Evolutionary conservation across 2,329 filamentous ascomycete species (phyloP).

Genomic region (Paraconiothyrium sp.): DNA sequence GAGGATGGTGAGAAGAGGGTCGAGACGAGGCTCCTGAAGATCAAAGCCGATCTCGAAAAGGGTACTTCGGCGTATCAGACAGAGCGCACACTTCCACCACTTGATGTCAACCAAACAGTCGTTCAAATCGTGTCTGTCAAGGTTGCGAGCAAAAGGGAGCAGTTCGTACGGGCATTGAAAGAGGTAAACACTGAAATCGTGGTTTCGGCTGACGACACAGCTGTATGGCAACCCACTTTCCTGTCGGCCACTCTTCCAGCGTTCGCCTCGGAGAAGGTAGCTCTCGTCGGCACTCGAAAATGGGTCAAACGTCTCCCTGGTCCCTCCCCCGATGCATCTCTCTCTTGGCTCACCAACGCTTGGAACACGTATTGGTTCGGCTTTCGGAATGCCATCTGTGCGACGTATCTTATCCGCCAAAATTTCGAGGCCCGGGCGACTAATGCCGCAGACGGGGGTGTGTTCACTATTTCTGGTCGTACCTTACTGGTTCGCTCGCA

Average conservation of each 20-base stretch:
- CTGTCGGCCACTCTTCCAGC: conserved; percentile 28
- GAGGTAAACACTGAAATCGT: conserved; percentile 23
- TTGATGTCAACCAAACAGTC: neutral
- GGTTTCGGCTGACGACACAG: conserved; percentile 32
- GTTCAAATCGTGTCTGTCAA: conserved; percentile 21
- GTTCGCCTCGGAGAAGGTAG: conserved; percentile 28
- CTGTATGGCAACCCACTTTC: conserved; percentile 28
- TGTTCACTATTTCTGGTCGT: conserved; percentile 46
- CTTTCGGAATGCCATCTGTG: conserved; percentile 36
- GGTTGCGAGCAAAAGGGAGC: conserved; percentile 32
- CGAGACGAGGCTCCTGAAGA: neutral
- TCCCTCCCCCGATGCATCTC: neutral
- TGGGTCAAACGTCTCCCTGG: conserved; percentile 29
- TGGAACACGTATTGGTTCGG: conserved; percentile 25
- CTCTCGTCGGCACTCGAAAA: conserved; percentile 36
- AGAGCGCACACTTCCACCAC: conserved; percentile 9
- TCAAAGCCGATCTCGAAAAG: conserved; percentile 13
- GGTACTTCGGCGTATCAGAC: conserved; percentile 23
- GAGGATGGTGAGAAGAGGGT: conserved; percentile 13
- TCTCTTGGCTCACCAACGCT: conserved; percentile 1
- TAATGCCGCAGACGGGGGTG: conserved; percentile 43
- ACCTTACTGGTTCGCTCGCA: conserved; percentile 34
- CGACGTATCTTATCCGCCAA: conserved; percentile 42
- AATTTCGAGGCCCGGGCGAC: conserved; percentile 46
- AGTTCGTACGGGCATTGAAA: conserved; percentile 23